A percentile compares a stretch with the other conserved stretches of the same genome.
phyloP scores from a whole-genome alignment of 2,329 filamentous ascomycete species.

The Fusarium floridanum region DNA sequence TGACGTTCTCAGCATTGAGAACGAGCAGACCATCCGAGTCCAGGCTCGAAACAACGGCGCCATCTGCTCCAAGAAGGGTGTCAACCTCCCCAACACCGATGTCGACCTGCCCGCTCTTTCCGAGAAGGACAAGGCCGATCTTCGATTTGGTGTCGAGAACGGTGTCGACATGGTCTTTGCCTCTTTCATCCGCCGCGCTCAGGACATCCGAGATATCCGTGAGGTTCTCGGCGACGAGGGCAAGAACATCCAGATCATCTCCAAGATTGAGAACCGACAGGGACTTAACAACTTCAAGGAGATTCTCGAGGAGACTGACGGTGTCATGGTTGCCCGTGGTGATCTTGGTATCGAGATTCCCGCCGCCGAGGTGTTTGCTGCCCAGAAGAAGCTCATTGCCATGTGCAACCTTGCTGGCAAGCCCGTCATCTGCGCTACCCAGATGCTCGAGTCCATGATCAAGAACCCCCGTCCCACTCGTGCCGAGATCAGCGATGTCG shows the following conservation, averaged over 20 bases:
- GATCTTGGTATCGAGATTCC: conserved; percentile 97
- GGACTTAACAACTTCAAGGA: conserved; percentile 99
- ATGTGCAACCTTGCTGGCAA: conserved; percentile 99
- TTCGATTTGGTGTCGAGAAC: conserved; percentile 97
- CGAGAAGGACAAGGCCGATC: conserved; percentile 96
- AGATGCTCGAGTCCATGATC: conserved; percentile 99
- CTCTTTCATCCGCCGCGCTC: conserved; percentile 94
- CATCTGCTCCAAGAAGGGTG: conserved; percentile 99
- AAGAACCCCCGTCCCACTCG: conserved; percentile 99
- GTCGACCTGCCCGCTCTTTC: conserved; percentile 97
- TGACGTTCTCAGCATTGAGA: conserved; percentile 87
- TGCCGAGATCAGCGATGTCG: conserved; percentile 98
- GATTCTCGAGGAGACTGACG: conserved; percentile 95
- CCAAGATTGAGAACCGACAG: conserved; percentile 99
- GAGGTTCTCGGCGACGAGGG: conserved; percentile 90
- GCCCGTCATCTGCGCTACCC: conserved; percentile 97
- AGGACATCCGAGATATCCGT: conserved; percentile 94
- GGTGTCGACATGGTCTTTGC: conserved; percentile 99
- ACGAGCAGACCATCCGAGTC: conserved; percentile 90
- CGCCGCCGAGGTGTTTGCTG: conserved; percentile 97
- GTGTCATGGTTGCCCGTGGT: conserved; percentile 99
- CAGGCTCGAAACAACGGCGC: conserved; percentile 96
- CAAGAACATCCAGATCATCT: conserved; percentile 98
- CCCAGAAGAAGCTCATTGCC: conserved; percentile 99
- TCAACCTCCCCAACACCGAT: conserved; percentile 98